Conservation (phyloP, 306 rosid genomes). For the Casuarina glauca region DNA sequence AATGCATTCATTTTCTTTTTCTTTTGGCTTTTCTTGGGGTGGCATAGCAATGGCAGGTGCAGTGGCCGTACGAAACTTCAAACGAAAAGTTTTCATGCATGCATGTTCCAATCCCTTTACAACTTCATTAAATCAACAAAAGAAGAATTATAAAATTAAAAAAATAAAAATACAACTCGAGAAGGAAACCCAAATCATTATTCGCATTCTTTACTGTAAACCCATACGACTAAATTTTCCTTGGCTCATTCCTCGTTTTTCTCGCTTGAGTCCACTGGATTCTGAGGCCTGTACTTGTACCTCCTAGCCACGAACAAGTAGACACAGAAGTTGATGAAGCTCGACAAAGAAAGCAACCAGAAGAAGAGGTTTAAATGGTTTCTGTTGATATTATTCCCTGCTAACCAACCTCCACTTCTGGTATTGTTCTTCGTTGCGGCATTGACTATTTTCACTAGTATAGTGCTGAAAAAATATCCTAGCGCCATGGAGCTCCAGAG, state of each 20-base stretch:
- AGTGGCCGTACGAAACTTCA: too few species aligned
- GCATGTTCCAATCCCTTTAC: not conserved
- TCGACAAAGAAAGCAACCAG: slow-evolving; percentile 69
- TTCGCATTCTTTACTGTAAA: not conserved
- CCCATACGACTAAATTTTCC: not conserved
- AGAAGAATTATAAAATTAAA: not conserved
- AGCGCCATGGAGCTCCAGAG: slow-evolving; percentile 91
- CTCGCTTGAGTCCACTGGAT: slow-evolving; percentile 14
- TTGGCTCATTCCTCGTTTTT: slow-evolving; percentile 26
- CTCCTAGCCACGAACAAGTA: slow-evolving; percentile 65
- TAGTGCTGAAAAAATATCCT: slow-evolving; percentile 77
- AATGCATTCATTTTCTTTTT: too few species aligned
- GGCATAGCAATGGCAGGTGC: too few species aligned
- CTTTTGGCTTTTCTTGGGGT: too few species aligned
- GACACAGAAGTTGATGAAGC: slow-evolving; percentile 64
- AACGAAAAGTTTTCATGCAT: not conserved
- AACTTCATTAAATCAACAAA: not conserved
- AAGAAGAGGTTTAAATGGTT: slow-evolving; percentile 77
- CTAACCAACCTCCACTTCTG: slow-evolving; percentile 72
- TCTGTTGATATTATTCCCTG: slow-evolving; percentile 79
- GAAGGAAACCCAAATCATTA: not conserved
- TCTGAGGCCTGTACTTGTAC: slow-evolving; percentile 68
- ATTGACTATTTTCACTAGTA: slow-evolving; percentile 71
- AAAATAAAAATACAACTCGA: not conserved
- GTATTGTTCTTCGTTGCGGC: slow-evolving; percentile 52